Evolutionary conservation across 768 basidiomycete genomes (phyloP), one percentile per base, ranked within the genome.

Genomic region (Cytidiella melzeri): DNA sequence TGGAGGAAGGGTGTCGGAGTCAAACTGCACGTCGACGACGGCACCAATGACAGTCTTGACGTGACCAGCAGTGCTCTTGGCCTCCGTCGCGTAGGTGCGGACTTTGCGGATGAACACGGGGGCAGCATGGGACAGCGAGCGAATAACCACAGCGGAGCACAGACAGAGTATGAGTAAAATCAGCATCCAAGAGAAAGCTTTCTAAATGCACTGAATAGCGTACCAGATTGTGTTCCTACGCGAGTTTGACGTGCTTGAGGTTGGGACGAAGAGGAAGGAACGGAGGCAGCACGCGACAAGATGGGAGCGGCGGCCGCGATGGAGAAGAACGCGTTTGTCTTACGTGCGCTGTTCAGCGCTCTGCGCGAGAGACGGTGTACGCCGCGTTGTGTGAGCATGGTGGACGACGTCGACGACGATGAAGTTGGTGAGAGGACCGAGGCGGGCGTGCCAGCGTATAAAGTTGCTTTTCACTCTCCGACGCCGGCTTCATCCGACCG

Each of bases 31-130:
- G 68, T 99, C 96, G 65, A 99, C 96, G 73, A 99, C 96, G 73
- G 96, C 95, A 87, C 96, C 96, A 72, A 99, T 99, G 79, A 99
- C 94, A 61, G 92, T 94, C 79, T 97, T 96, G 65, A 97, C 89
- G 41, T 79, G 72, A 60, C 94, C 94, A 61, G 78, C 71, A 47
- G 77, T 68, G 57, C 61, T 69, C 74, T 81, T 85, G 52, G 88
- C 80, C 69, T 95, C 92, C 48, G 93, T 93, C 55, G 94, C 94
- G 78, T 94, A 95, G 43, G 83, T 73, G 67, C 93, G 93, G 55
- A 77, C 85, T 84, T 60, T 46, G 53, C 51, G 38, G 40, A 47
- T 27, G 36, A 54, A 42, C 28, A 55, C 49, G 45, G 43, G 42
- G n/a, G 19, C 40, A 28, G n/a, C n/a, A n/a, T n/a, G n/a, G n/a